A percentile compares a stretch with the other conserved stretches of the same genome.
Evolutionary conservation across 2,329 filamentous ascomycete species (phyloP).

Genomic region (Phyllosticta ampelicida): DNA sequence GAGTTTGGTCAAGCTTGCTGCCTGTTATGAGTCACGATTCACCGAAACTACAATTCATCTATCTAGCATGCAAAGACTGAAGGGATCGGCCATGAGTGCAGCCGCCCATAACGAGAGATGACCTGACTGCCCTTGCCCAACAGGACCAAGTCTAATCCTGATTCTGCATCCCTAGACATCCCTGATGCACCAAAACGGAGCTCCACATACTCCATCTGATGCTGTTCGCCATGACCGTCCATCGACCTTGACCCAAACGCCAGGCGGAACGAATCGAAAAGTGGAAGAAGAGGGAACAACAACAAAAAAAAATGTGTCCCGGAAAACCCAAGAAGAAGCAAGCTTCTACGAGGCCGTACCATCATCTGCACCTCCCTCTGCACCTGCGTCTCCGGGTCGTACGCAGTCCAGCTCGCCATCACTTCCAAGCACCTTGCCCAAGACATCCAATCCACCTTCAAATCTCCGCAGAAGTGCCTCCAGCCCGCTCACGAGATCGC

Average conservation of each 20-base stretch:
- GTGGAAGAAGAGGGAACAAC: not conserved
- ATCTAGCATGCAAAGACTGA: not conserved
- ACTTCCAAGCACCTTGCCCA: slow-evolving; percentile 23
- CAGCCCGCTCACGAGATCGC: slow-evolving; percentile 25
- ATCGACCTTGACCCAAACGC: not conserved
- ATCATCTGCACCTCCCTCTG: not conserved
- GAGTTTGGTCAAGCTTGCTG: no score
- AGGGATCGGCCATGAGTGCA: not conserved
- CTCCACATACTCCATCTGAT: not conserved
- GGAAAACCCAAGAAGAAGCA: no score
- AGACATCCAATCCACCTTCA: slow-evolving; percentile 24
- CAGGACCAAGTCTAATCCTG: not conserved
- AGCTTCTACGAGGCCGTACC: not conserved
- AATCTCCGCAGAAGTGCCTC: slow-evolving; percentile 28
- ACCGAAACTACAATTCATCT: not conserved
- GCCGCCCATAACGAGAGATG: not conserved
- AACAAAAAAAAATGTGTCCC: not conserved
- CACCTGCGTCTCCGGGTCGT: not conserved
- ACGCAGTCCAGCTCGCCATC: not conserved
- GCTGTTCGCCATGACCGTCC: not conserved
- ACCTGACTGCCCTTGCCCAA: not conserved
- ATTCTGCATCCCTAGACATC: not conserved
- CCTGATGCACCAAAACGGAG: not conserved
- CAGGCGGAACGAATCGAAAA: no score
- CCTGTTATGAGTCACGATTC: not conserved